phyloP scores from a whole-genome alignment of 805 yeast species.

The Suhomyces kilbournensis region DNA sequence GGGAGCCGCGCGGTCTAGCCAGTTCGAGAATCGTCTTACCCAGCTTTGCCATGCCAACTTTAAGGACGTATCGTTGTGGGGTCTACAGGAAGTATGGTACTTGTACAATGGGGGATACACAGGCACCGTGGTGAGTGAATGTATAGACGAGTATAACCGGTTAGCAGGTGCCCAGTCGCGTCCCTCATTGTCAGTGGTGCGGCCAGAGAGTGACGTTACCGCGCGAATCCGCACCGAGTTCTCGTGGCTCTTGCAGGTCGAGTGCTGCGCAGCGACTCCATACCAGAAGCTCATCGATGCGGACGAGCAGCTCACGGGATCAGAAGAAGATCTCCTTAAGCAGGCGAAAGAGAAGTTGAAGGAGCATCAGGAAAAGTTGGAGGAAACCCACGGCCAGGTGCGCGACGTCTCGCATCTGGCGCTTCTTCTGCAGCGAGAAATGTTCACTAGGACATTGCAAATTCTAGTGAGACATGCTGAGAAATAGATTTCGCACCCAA shows the following conservation, averaged over 20 bases:
- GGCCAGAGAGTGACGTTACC: not conserved
- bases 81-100: not conserved
- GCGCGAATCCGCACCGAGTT: slow-evolving; percentile 3
- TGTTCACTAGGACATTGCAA: not conserved
- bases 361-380: not conserved
- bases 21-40: not conserved
- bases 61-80: slow-evolving; percentile 19
- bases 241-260: slow-evolving; percentile 13
- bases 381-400: not conserved
- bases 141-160: slow-evolving; percentile 7
- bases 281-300: slow-evolving; percentile 2
- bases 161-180: not conserved
- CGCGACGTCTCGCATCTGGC: not conserved
- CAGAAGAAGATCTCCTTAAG: not conserved
- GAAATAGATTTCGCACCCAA: not conserved
- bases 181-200: not conserved
- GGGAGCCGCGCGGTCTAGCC: not conserved
- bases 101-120: slow-evolving; percentile 3
- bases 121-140: not conserved
- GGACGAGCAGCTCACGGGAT: not conserved
- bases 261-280: slow-evolving; percentile 11
- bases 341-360: not conserved
- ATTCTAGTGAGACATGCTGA: not conserved
- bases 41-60: slow-evolving; percentile 11
- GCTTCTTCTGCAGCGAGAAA: not conserved